These are phyloP conservation scores for Penicillium canariense DNA, from an alignment of 495 filamentous ascomycete genomes.

Conservation along the genomic window DNA sequence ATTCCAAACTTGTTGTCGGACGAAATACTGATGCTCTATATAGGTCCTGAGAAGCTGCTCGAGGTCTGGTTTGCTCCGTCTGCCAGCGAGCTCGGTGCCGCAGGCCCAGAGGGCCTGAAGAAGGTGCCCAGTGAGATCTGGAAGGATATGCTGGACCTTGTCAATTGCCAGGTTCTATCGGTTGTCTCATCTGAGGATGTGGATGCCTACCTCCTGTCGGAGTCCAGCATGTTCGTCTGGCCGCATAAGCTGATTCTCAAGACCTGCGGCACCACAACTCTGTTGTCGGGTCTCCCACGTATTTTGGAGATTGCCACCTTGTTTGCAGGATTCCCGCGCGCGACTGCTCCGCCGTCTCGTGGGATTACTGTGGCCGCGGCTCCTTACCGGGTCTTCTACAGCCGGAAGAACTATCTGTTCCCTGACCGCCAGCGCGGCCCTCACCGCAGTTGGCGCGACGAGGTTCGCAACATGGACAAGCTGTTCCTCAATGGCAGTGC, in stretches of 20 bases:
- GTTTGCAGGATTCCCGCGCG: constrained; percentile 79
- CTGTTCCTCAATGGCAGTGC: constrained; percentile 91
- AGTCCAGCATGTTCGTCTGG: constrained; percentile 99
- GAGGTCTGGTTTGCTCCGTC: constrained; percentile 98
- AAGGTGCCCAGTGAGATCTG: constrained; percentile 78
- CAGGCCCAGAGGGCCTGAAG: constrained; percentile 78
- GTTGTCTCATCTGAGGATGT: constrained; percentile 92
- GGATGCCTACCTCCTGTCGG: constrained; percentile 95
- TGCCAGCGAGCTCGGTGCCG: constrained; percentile 66
- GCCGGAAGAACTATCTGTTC: constrained; percentile 96
- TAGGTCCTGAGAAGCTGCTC: constrained; percentile 93
- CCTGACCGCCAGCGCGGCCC: constrained; percentile 92
- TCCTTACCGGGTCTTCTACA: constrained; percentile 97
- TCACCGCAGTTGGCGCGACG: constrained; percentile 95
- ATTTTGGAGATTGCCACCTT: constrained; percentile 88
- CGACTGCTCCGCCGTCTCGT: constrained; percentile 45
- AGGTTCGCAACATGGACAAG: constrained; percentile 86
- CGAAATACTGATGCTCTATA: constrained; percentile 5
- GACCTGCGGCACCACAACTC: constrained; percentile 96
- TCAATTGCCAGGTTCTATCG: constrained; percentile 98
- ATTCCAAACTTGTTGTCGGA: neutral
- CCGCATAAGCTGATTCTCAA: constrained; percentile 98
- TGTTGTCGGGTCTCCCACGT: constrained; percentile 82
- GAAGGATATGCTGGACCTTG: constrained; percentile 96
- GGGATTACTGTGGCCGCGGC: constrained; percentile 70